Evolutionary conservation across 441 rosid genomes (phyloP), one percentile per base, ranked within the genome.

Genomic region (Gossypium lobatum): DNA sequence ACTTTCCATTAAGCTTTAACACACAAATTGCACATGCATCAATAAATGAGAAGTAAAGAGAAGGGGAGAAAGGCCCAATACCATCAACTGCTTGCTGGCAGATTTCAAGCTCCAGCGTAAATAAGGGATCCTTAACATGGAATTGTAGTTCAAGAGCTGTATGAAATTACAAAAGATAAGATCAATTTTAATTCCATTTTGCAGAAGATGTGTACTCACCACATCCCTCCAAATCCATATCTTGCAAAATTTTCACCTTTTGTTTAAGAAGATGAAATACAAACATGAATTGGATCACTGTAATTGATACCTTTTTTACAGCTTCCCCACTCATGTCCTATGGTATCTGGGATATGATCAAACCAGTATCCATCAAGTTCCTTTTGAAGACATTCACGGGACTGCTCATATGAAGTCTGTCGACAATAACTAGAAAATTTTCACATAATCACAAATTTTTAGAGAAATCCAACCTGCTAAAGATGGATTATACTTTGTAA

Each of bases 351-450:
- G 80, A 90, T 82, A 81, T 80, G 71, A 79, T 90, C 91, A 77
- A 85, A 85, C 91, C 95, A 88, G 70, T 86, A 82, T 75, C 88
- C 91, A 75, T 85, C 87, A 73, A 88, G 83, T 85, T 88, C 91
- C 73, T 80, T 87, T 73, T 59, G 75, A 52, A 90, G 79, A 42
- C 71, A 70, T 66, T 79, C 80, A 65, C 5, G 18, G 74, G 88
- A 83, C 75, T 71, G 83, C 74, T 77, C 78, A 74, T 62, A 88
- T 31, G 88, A 87, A 76, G 79, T 81, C 95, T 88, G 91, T 79
- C 83, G 84, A 90, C 68, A 62, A 61, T 72, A 86, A 84, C 92
- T 88, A 88, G 82, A 85, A 77, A 83, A 71, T 71, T 78, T 79
- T 61, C 14, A 8, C 18, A 10, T 14, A 28, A 25, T 73, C 59